phyloP scores from a whole-genome alignment of 1,284 basidiomycete species.

The Pterulicium gracile region DNA sequence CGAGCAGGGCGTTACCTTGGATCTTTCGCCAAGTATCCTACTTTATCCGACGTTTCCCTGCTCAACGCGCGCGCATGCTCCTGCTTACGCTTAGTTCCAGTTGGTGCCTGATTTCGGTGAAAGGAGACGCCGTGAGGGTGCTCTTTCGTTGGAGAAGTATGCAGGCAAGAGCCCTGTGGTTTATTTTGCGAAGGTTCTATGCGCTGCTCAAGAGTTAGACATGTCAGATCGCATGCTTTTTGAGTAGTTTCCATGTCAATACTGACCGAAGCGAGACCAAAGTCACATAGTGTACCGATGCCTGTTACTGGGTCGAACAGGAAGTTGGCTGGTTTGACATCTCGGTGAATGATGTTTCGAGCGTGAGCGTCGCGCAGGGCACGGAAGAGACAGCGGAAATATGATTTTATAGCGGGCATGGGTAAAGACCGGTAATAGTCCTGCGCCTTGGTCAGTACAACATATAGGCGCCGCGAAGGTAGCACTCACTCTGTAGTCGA shows the following conservation, averaged over 20 bases:
- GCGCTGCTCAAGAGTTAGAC: conserved; percentile 30
- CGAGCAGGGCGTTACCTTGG: conserved; percentile 31
- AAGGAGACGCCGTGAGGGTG: conserved; percentile 56
- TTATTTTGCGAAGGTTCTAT: conserved; percentile 38
- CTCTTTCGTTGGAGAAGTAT: conserved; percentile 49
- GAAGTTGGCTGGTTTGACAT: conserved; percentile 98
- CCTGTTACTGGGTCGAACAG: conserved; percentile 84
- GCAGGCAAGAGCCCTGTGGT: conserved; percentile 58
- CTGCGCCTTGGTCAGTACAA: conserved; percentile 25
- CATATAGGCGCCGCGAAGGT: conserved; percentile 1
- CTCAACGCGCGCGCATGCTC: conserved; percentile 55
- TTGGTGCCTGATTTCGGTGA: conserved; percentile 27
- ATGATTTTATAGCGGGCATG: conserved; percentile 70
- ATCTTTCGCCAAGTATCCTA: conserved; percentile 68
- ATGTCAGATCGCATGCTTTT: too few relatives aligned
- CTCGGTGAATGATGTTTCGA: conserved; percentile 89
- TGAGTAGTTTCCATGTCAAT: conserved; percentile 8
- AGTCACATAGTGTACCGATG: conserved; percentile 87
- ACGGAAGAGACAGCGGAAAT: conserved; percentile 87
- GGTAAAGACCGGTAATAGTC: conserved; percentile 68
- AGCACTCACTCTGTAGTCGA: conserved; percentile 79
- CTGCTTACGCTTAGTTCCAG: conserved; percentile 37
- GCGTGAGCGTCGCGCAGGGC: conserved; percentile 85
- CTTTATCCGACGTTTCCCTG: conserved; percentile 44
- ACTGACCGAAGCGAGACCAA: conserved; percentile 86